These are phyloP conservation scores for Mortierella claussenii DNA, from an alignment of 192 early-diverging fungal species.

Conservation along the genomic window DNA sequence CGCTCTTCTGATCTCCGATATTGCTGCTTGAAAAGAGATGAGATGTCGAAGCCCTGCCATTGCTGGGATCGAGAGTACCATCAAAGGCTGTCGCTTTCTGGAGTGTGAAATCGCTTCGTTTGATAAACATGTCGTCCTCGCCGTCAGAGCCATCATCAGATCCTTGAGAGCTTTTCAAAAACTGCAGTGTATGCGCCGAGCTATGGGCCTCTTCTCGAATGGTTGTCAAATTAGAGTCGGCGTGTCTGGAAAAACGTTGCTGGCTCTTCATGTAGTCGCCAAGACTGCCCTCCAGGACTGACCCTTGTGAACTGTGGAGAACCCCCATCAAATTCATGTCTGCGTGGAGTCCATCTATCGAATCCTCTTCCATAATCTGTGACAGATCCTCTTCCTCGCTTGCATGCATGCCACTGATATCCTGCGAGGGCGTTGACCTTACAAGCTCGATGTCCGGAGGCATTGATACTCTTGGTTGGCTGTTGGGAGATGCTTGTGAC, in stretches of 20 bases:
- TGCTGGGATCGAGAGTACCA: background rate
- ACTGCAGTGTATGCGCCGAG: background rate
- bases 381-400: background rate
- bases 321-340: slow-evolving; percentile 16
- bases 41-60: background rate
- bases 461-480: too few species aligned
- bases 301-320: slow-evolving; percentile 12
- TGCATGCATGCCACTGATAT: background rate
- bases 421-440: slow-evolving; percentile 3
- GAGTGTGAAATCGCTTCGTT: too few species aligned
- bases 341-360: slow-evolving; percentile 20
- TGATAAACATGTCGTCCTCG: background rate
- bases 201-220: background rate
- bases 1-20: too few species aligned
- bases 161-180: slow-evolving; percentile 36
- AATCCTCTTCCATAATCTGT: slow-evolving; percentile 16
- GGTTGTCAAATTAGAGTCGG: background rate
- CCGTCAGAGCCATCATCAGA: slow-evolving; percentile 11
- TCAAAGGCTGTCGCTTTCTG: background rate
- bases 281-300: slow-evolving; percentile 2
- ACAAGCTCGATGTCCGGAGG: background rate
- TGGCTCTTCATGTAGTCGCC: slow-evolving; percentile 5
- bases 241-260: background rate
- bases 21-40: too few species aligned
- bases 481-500: background rate